Evolutionary conservation across 2,329 filamentous ascomycete species (phyloP), one percentile per base, ranked within the genome.

Genomic region (Biscogniauxia mediterranea): DNA sequence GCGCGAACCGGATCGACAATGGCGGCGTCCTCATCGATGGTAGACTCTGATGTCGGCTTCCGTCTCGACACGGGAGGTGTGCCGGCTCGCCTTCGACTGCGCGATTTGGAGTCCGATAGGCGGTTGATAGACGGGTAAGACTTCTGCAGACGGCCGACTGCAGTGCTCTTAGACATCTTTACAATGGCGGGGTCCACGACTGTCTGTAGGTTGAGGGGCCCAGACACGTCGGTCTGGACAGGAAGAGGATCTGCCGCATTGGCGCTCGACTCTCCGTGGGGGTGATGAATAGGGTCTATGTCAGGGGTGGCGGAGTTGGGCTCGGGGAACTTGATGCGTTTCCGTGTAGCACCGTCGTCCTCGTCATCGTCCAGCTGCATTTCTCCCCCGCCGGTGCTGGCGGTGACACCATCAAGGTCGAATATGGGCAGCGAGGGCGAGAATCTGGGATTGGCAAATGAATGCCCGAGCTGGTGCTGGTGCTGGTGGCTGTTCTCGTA

Each of bases 1-100:
- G 85, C 85, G 42, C 85, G 80, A 9, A 86, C 70, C 0, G 84
- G 83, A 58, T 86, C 84, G 57, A 79, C 74, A 26, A 84, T 73
- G 51, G 73, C 58, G 13, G 71, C 68, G 13, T 76, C 77, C 8
- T 76, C 73, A 8, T 77, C 74, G 17, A 64, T 64, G 28, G 68
- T 70, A 6, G 62, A 28, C 25, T 65, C 65, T 23, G 59, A 54
- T 21, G 64, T 52, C 26, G 51, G 19, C 49, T 69, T 74, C 19
- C 64, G 63, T 54, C 63, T 71, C 25, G 68, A 61, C 26, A 66
- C 42, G 1, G 72, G 72, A 25, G 73, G 71, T 8, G 71, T 73
- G n/a, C 68, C 68, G 9, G 65, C 54, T 55, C 69, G 69, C 52
- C 62, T 70, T 42, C 70, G 68, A 49, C 57, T 63, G 38, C 75